Percentiles rank a stretch among this genome's conserved stretches.
Conservation (phyloP, 495 filamentous ascomycete genomes). For the Hyaloscypha variabilis region DNA sequence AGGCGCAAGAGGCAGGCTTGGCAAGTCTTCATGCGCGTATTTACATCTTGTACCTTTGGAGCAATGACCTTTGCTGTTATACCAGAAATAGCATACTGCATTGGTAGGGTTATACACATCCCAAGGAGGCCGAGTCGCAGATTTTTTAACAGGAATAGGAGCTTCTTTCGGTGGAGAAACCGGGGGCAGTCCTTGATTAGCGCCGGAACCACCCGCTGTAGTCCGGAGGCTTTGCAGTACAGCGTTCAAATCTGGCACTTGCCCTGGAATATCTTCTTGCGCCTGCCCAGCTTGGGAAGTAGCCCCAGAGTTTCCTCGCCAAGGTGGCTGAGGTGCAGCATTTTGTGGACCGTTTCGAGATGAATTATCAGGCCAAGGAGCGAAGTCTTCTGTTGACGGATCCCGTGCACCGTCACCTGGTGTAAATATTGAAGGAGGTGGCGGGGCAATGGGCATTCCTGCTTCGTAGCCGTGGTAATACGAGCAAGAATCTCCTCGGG, state of each 20-base stretch:
- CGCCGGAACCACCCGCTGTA: background rate
- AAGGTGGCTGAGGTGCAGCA: background rate
- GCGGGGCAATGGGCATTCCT: constrained; percentile 13
- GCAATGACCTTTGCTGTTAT: background rate
- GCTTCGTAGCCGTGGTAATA: constrained; percentile 13
- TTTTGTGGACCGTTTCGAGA: background rate
- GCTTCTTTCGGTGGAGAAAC: background rate
- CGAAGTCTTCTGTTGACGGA: background rate
- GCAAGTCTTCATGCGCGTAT: background rate
- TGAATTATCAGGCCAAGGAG: background rate
- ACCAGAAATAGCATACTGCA: too few species aligned
- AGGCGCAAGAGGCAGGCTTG: background rate
- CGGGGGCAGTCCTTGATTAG: background rate
- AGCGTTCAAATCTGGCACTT: background rate
- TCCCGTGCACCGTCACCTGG: too few species aligned
- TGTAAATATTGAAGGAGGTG: background rate
- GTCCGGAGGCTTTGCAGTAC: background rate
- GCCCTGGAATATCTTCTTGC: background rate
- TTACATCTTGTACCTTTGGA: background rate
- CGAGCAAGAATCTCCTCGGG: constrained; percentile 2
- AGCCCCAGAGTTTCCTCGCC: background rate
- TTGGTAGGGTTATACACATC: too few species aligned
- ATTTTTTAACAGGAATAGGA: background rate
- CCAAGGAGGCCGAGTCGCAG: constrained; percentile 5
- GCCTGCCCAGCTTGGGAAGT: background rate